These are phyloP conservation scores for Choanephora cucurbitarum DNA, from an alignment of 371 early-diverging fungal species.

Conservation along the genomic window DNA sequence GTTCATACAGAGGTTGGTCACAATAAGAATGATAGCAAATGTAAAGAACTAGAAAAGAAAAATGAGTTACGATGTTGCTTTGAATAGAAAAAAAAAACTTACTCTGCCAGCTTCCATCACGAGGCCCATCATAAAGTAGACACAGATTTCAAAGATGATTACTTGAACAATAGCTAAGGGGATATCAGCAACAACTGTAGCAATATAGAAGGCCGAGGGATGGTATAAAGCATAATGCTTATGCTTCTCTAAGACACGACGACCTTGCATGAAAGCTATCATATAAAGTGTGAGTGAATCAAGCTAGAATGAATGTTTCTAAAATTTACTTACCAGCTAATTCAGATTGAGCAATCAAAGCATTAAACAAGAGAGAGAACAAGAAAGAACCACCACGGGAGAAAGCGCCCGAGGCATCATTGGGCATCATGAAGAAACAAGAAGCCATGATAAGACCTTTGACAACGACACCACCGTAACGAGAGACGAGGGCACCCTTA, in stretches of 20 bases:
- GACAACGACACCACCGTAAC: slow-evolving; percentile 60
- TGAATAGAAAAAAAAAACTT: slow-evolving; percentile 7
- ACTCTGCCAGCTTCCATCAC: slow-evolving; percentile 56
- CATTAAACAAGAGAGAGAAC: slow-evolving; percentile 62
- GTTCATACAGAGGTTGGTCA: slow-evolving; percentile 58
- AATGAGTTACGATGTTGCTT: background rate
- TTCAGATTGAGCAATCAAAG: slow-evolving; percentile 62
- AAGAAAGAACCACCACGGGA: slow-evolving; percentile 76
- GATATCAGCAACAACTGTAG: slow-evolving; percentile 55
- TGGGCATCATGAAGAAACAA: slow-evolving; percentile 63
- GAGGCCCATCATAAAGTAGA: slow-evolving; percentile 65
- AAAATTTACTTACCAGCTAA: slow-evolving; percentile 25
- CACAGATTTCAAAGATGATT: slow-evolving; percentile 37
- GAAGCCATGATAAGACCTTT: slow-evolving; percentile 75
- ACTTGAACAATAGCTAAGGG: slow-evolving; percentile 51
- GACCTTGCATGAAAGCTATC: slow-evolving; percentile 57
- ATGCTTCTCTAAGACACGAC: slow-evolving; percentile 70
- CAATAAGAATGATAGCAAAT: slow-evolving; percentile 51
- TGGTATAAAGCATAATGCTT: slow-evolving; percentile 68
- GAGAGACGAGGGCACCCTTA: slow-evolving; percentile 54
- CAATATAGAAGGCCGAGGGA: slow-evolving; percentile 63
- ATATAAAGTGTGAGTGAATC: background rate
- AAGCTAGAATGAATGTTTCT: no score
- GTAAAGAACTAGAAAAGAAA: slow-evolving; percentile 47
- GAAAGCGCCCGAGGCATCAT: slow-evolving; percentile 61